Evolutionary conservation across 768 basidiomycete species (phyloP).

Genomic region (Mycena polygramma): DNA sequence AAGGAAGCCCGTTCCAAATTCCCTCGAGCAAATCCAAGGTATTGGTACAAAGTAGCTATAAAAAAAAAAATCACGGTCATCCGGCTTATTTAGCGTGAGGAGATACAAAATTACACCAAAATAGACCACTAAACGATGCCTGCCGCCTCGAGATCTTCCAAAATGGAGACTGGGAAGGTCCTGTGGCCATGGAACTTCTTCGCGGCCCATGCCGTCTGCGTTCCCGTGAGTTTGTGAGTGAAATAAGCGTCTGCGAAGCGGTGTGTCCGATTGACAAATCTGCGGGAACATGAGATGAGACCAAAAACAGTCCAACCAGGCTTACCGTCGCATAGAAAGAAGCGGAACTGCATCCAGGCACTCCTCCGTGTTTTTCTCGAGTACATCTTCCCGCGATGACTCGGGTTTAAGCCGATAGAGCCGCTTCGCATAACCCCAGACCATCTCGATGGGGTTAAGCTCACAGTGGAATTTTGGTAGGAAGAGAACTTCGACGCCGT

Average conservation of each 20-base stretch:
- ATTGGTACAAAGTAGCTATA: slow-evolving; percentile 9
- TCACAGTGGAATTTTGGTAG: slow-evolving; percentile 19
- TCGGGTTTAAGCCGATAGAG: slow-evolving; percentile 36
- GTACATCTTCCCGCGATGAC: slow-evolving; percentile 10
- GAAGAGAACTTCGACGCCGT: slow-evolving; percentile 40
- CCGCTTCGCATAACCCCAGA: slow-evolving; percentile 43
- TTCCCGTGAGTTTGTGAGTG: slow-evolving; percentile 13
- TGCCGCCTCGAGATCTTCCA: slow-evolving; percentile 12
- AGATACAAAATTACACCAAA: background rate
- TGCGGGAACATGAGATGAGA: background rate
- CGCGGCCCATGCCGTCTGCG: slow-evolving; percentile 11
- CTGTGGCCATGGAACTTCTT: slow-evolving; percentile 32
- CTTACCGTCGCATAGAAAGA: slow-evolving; percentile 5
- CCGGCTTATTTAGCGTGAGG: background rate
- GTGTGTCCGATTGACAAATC: slow-evolving; percentile 9
- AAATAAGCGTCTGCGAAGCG: slow-evolving; percentile 9
- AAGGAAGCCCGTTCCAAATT: background rate
- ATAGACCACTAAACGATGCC: slow-evolving; percentile 4
- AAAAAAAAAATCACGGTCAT: slow-evolving; percentile 9
- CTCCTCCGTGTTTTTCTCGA: slow-evolving; percentile 11
- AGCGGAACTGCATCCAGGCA: slow-evolving; percentile 35
- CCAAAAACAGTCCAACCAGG: background rate
- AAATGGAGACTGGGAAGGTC: slow-evolving; percentile 16
- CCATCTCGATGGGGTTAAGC: slow-evolving; percentile 44
- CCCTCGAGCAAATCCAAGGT: slow-evolving; percentile 16